These are phyloP conservation scores for Xenosphaeropsis pyriputrescens DNA, from an alignment of 2,329 filamentous ascomycete genomes.

Conservation along the genomic window DNA sequence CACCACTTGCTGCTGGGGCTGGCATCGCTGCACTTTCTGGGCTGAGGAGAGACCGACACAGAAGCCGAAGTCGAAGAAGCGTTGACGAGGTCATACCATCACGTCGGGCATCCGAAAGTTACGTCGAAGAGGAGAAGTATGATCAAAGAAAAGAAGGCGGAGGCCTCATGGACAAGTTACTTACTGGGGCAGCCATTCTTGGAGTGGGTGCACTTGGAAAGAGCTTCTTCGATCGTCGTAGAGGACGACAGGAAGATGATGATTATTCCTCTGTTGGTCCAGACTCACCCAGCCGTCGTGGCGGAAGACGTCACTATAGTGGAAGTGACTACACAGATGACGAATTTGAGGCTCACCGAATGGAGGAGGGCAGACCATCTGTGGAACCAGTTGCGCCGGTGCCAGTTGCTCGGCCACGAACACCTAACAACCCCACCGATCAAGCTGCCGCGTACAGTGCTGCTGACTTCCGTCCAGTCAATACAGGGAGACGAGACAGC, in stretches of 20 bases:
- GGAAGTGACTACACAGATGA: constrained; percentile 31
- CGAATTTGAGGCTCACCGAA: constrained; percentile 7
- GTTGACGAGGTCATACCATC: constrained; percentile 17
- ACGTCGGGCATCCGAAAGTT: constrained; percentile 38
- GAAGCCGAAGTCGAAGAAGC: constrained; percentile 8
- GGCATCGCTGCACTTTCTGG: constrained; percentile 37
- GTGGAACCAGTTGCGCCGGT: constrained; percentile 27
- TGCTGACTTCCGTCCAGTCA: constrained; percentile 24
- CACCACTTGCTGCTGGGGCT: constrained; percentile 39
- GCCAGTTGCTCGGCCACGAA: constrained; percentile 4
- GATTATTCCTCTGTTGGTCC: constrained; percentile 48
- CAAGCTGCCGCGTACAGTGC: constrained; percentile 32
- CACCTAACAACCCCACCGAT: constrained; percentile 24
- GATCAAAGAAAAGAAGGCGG: constrained; percentile 23
- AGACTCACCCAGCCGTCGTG: constrained; percentile 39
- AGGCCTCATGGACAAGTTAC: constrained; percentile 44
- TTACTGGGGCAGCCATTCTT: constrained; percentile 43
- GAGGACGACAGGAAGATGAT: constrained; percentile 32
- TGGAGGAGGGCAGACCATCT: constrained; percentile 19
- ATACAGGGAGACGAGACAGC: constrained; percentile 24
- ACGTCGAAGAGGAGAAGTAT: constrained; percentile 48
- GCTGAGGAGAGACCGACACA: constrained; percentile 23
- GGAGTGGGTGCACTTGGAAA: constrained; percentile 49
- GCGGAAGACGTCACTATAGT: constrained; percentile 17
- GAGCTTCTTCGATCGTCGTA: constrained; percentile 38